Base-by-base conservation (phyloP, 2,329 filamentous ascomycete genomes). In the Moelleriella libera region DNA sequence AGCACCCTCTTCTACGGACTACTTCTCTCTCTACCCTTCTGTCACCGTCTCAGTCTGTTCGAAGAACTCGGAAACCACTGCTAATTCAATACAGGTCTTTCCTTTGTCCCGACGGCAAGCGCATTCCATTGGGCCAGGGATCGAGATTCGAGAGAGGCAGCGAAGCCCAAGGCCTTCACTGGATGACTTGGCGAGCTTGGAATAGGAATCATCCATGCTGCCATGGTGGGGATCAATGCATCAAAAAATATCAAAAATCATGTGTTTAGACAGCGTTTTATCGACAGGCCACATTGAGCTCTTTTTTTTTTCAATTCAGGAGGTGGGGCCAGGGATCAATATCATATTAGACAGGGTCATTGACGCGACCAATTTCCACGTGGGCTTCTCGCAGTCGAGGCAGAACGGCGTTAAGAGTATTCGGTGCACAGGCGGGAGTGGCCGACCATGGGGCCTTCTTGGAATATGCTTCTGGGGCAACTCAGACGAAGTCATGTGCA, bases 91-190 rank as follows among this genome's bases (percentile, higher is more conserved):
- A 1, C 49, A 80, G 76, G 68, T 81, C 29, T 81, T 81, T 52
- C 77, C 77, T 6, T 45, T 70, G 8, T 70, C 72, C 1, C 67
- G 85, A 59, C 75, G 86, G 60, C 72, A 73, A 58, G 69, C 74
- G 44, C 77, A 84, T 51, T 65, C 83, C 32, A 75, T 89, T 46
- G 88, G 88, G 0, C 87, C 88, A 4, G 88, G 89, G 10, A 80
- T 96, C 52, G 88, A 94, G 64, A 74, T 89, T 53, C 74, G 81
- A 57, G 79, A 89, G 48, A 75, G 81, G 58, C 76, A 79, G 42
- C 68, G 76, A 50, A 72, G 72, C 61, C 68, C 73, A 52, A 67
- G 74, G 40, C 68, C 72, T 57, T 74, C 76, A 55, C 57, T 90
- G 58, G 70, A 80, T 49, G 80, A 83, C 58, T 73, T 83, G 54